A percentile compares a stretch with the other conserved stretches of the same genome.
phyloP scores from a whole-genome alignment of 345 rosid species.

The Eucalyptus urophylla region DNA sequence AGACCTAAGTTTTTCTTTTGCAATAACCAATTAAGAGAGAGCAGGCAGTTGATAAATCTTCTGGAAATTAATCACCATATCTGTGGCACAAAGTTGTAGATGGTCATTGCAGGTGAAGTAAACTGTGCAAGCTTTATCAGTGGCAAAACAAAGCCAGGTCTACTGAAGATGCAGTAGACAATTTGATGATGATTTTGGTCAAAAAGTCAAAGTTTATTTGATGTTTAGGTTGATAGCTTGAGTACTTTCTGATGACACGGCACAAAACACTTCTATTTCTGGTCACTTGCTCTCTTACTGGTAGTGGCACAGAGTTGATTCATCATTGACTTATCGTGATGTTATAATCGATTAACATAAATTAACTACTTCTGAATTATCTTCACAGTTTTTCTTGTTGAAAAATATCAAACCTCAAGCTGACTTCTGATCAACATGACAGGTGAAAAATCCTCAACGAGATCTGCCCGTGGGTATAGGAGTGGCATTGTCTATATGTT shows the following conservation, averaged over 20 bases:
- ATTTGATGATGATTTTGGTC: not conserved
- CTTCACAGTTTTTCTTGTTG: not conserved
- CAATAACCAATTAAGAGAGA: not conserved
- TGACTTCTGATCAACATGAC: constrained; percentile 1
- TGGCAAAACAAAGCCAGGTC: not conserved
- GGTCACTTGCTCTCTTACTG: not conserved
- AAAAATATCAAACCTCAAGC: not conserved
- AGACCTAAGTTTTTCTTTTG: not conserved
- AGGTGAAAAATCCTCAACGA: constrained; percentile 95
- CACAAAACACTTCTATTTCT: not conserved
- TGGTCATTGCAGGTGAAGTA: not conserved
- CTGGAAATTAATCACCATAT: not conserved
- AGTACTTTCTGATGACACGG: not conserved
- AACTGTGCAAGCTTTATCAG: not conserved
- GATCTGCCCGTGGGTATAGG: constrained; percentile 97
- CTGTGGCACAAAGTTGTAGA: not conserved
- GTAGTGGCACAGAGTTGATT: not conserved
- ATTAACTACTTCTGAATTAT: not conserved
- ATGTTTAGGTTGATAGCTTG: not conserved
- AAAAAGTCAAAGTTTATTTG: not conserved
- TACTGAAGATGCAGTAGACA: not conserved
- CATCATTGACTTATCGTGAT: not conserved
- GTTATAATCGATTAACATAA: not conserved
- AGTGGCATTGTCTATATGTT: constrained; percentile 69
- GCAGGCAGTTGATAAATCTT: not conserved